These are phyloP conservation scores for Galerina marginata DNA, from an alignment of 768 basidiomycete species.

Conservation along the genomic window DNA sequence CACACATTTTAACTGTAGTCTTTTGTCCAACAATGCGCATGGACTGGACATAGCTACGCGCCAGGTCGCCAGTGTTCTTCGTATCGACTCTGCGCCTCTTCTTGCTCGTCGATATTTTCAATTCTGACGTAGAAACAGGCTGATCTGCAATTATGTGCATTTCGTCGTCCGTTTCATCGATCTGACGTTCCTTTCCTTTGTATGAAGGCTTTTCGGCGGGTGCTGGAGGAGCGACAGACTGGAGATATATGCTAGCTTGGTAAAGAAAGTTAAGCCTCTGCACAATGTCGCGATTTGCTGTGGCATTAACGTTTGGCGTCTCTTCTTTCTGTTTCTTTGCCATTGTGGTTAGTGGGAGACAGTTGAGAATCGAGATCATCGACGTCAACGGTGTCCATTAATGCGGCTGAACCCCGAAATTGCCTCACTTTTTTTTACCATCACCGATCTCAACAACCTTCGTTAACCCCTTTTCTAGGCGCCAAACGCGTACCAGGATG, in stretches of 20 bases:
- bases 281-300: constrained; percentile 74
- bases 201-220: not conserved
- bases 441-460: not conserved
- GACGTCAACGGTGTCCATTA: constrained; percentile 1
- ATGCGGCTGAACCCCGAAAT: constrained; percentile 3
- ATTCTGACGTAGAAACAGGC: not conserved
- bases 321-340: constrained; percentile 71
- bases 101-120: not conserved
- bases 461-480: not conserved
- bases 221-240: constrained; percentile 33
- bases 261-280: constrained; percentile 88
- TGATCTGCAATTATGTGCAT: not conserved
- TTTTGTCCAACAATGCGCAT: constrained; percentile 79
- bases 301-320: constrained; percentile 58
- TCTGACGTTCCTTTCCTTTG: constrained; percentile 9
- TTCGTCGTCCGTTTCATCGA: not conserved
- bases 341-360: constrained; percentile 38
- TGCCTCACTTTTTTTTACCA: constrained; percentile 4
- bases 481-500: not conserved
- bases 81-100: constrained; percentile 34
- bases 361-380: not conserved
- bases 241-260: constrained; percentile 75
- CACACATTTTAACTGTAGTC: constrained; percentile 76
- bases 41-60: constrained; percentile 64
- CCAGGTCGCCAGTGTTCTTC: constrained; percentile 53